A percentile compares a stretch with the other conserved stretches of the same genome.
Conservation (phyloP, 371 early-diverging fungal genomes). For the Thermomucor indicae-seudaticae region DNA sequence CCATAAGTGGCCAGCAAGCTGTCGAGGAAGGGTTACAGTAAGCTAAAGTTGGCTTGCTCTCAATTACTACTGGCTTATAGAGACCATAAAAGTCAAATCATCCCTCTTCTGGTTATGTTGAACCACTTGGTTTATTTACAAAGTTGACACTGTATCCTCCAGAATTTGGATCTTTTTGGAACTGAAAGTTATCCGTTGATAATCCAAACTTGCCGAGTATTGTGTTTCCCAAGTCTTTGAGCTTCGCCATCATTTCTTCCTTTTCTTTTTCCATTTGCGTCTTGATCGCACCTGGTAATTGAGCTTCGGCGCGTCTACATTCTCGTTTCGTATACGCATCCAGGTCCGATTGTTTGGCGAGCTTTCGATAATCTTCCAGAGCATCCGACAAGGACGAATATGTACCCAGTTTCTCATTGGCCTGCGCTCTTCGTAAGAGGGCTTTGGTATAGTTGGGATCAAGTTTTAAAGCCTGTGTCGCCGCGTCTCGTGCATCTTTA, state of each 20-base stretch:
- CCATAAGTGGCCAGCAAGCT: too few species aligned
- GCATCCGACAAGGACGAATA: conserved; percentile 52
- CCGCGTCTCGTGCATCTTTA: conserved; percentile 44
- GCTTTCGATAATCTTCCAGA: conserved; percentile 48
- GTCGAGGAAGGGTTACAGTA: too few species aligned
- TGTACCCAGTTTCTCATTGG: conserved; percentile 59
- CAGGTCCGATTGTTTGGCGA: conserved; percentile 24
- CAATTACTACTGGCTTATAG: too few species aligned
- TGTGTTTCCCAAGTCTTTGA: conserved; percentile 72
- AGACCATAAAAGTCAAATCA: not conserved
- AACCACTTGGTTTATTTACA: conserved; percentile 54
- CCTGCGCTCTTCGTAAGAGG: conserved; percentile 74
- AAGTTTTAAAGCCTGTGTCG: conserved; percentile 61
- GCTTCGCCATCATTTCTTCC: conserved; percentile 71
- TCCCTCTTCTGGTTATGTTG: too few species aligned
- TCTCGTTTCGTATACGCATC: conserved; percentile 30
- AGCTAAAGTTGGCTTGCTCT: too few species aligned
- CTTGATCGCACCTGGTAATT: conserved; percentile 43
- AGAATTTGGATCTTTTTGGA: conserved; percentile 53
- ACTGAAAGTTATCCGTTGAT: conserved; percentile 70
- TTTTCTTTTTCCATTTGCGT: conserved; percentile 61
- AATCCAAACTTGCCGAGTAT: conserved; percentile 73
- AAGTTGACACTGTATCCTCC: conserved; percentile 67
- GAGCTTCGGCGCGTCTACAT: conserved; percentile 30
- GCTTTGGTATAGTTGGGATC: conserved; percentile 76